Base-by-base conservation (phyloP, 2,329 filamentous ascomycete species). In the Hypoxylon sp. region DNA sequence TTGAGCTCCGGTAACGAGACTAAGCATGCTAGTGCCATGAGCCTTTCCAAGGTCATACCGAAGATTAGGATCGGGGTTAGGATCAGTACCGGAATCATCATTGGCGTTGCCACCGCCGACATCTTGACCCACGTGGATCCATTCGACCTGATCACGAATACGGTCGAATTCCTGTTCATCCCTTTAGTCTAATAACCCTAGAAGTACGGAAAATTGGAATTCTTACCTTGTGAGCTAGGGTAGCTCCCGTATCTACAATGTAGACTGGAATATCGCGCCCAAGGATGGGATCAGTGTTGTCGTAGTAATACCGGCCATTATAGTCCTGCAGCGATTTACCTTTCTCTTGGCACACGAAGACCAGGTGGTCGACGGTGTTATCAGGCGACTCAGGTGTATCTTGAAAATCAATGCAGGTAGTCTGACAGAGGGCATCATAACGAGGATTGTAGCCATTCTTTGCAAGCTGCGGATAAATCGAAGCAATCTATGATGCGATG, bases 211-310 rank as follows among this genome's bases (percentile, higher is more conserved):
- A 30, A 9, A 34, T 14, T 10, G 28, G 38, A 17, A 46, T 30
- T 19, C 21, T 43, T 14, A 58, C 55, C 32, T 36, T 34, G 19
- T 58, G 41, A 48, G 36, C 19, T 14, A 58, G 43, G 28, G 17
- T 58, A n/a, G 55, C 55, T 10, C 55, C 55, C 7, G 55, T 58
- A 28, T 58, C 55, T 58, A 58, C 41, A 28, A 58, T 23, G 19
- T 58, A 58, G 43, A 58, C 55, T 5, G 55, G 55, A 36, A 58
- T 13, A 19, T 34, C 43, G 19, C 43, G 43, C 23, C 55, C 55
- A 23, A 30, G 55, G 1, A 58, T 5, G 17, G 43, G 55, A 5
- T 58, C 55, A 19, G 30, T n/a, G 30, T 38, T 19, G 25, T 58
- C 43, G 19, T 21, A 58, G 11, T 34, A 48, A 28, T 58, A 48